Base-by-base conservation (phyloP, 2,329 filamentous ascomycete species). In the Annulohypoxylon truncatum region DNA sequence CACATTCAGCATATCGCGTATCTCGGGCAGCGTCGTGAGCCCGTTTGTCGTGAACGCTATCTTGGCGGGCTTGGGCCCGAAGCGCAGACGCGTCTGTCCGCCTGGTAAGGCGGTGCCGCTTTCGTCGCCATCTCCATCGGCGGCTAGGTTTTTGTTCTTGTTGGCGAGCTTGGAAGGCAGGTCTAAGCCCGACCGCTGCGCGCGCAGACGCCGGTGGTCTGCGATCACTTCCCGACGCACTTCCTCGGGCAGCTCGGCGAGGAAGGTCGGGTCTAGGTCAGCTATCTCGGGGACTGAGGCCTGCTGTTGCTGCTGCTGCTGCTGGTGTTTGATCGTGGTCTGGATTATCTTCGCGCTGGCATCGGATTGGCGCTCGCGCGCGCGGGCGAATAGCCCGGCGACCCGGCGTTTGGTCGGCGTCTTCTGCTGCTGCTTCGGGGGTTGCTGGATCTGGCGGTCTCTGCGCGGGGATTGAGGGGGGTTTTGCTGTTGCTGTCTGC, bases 231-330 rank as follows among this genome's bases (percentile, higher is more conserved):
- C 94, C 13, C 81, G 83, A 10, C 92, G 88, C 48, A 97, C 86
- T 48, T 97, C 92, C 69, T 92, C 89, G 0, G 95, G 95, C 0
- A 98, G 82, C 13, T 94, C 93, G 0, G 90, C 88, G 2, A 98
- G 87, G 73, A 97, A 94, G 0, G 90, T 89, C 0, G 87, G 82
- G 62, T 93, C 90, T 2, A 93, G 78, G 42, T 86, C 83, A 50
- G 84, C 82, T 0, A 81, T 67, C 4, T 78, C 79, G 7, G 26
- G 78, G 78, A 7, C 83, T 75, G 28, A 52, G 9, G 40, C 29
- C 2, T 28, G 59, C 69, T 2, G 79, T 73, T 4, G 62, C 66
- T 47, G n/a, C n/a, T n/a, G 4, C 5, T 38, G 10, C n/a, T n/a
- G n/a, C 15, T 68, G 10, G 76, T 75, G 69, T 15, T 81, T 79